Evolutionary conservation across 345 rosid species (phyloP), one percentile per base, ranked within the genome.

Genomic region (Aurinia saxatilis): DNA sequence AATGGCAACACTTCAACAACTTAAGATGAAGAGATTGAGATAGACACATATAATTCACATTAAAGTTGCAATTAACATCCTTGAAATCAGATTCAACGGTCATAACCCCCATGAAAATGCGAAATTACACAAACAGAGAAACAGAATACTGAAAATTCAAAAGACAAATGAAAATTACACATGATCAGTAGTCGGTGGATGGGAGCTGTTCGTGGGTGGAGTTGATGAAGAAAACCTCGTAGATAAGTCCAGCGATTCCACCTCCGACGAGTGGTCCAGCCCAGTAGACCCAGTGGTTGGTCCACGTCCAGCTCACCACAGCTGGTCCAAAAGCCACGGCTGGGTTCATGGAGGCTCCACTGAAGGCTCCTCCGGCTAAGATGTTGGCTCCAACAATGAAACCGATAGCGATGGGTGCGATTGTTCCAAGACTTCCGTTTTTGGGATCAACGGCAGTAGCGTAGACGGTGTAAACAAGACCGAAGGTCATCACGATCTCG

Each of bases 281-380:
- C 97, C 96, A 90, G 89, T 90, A 90, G 23, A 87, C 81, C 97
- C 97, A 90, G 76, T 90, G 97, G 80, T 85, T 73, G 3, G 53
- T 57, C 97, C 97, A 90, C 49, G 51, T 69, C 97, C 97, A 90
- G 93, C 93, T 85, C 19, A 90, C 96, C 39, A 90, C 71, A 0
- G 97, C 97, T 7, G 97, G 97, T 27, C 97, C 97, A 33, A 90
- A 90, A 7, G 97, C 85, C 29, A 90, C 97, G 0, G 97, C 97
- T 0, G 97, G 97, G 81, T 90, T 90, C 97, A 90, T 90, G 6
- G 97, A 90, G 13, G 96, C 97, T 42, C 97, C 97, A n/a, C 80
- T 84, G 48, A 90, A 90, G 1, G 87, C 93, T 0, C 96, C 97
- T 35, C 97, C 97, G 0, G 84, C 95, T 66, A 90, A 76, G 56